Conservation (phyloP, 495 filamentous ascomycete species). For the Penicillium atrosanguineum region DNA sequence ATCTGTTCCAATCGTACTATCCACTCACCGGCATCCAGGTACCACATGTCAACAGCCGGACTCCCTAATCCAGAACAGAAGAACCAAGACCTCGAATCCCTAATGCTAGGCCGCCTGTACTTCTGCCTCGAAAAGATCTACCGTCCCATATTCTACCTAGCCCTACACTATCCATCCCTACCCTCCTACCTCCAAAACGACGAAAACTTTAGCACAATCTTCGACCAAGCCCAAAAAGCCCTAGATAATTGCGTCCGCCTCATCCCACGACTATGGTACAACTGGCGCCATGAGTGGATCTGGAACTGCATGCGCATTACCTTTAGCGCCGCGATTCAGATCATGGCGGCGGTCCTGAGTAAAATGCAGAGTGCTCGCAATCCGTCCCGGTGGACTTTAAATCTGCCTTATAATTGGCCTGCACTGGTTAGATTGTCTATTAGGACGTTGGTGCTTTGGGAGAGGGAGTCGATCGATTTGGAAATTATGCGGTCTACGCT, state of each 20-base stretch:
- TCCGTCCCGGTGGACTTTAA: constrained; percentile 10
- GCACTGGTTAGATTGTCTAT: constrained; percentile 22
- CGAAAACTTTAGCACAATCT: constrained; percentile 11
- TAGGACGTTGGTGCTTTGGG: constrained; percentile 19
- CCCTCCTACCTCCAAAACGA: constrained; percentile 16
- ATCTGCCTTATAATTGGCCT: constrained; percentile 19
- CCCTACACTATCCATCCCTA: constrained; percentile 19
- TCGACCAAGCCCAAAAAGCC: constrained; percentile 18
- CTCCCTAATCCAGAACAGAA: constrained; percentile 4
- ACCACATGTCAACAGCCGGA: constrained; percentile 12
- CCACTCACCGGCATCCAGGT: constrained; percentile 6
- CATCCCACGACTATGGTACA: constrained; percentile 24
- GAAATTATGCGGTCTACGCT: constrained; percentile 21
- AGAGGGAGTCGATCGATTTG: constrained; percentile 21
- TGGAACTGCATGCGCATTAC: constrained; percentile 20
- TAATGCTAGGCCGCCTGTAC: constrained; percentile 17
- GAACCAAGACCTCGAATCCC: constrained; percentile 19
- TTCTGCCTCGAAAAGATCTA: constrained; percentile 23
- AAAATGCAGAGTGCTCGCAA: constrained; percentile 4
- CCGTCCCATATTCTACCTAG: constrained; percentile 28
- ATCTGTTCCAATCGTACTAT: not conserved
- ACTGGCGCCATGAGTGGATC: constrained; percentile 28
- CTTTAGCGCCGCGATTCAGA: constrained; percentile 21
- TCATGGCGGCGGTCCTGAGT: constrained; percentile 19
- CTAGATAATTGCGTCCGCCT: constrained; percentile 21